Base-by-base conservation (phyloP, 2,329 filamentous ascomycete species). In the Xylaria sp. region DNA sequence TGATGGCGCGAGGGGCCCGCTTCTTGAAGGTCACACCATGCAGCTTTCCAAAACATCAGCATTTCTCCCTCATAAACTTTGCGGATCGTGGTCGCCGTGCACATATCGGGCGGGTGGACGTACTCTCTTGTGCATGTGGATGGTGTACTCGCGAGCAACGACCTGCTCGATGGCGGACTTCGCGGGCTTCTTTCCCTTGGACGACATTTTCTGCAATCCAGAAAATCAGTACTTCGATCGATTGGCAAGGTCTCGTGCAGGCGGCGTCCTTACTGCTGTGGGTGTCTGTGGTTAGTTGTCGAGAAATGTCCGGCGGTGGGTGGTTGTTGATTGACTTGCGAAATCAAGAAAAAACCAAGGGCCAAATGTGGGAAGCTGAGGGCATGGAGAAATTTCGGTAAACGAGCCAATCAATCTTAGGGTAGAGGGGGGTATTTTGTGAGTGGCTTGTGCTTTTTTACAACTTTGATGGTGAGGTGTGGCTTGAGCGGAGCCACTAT, bases 61-160 rank as follows among this genome's bases (percentile, higher is more conserved):
- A 64, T 54, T 53, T 64, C 43, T 48, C 51, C 51, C 61, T 54
- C 38, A 38, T 29, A 6, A 40, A 9, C 19, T 52, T 48, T 23
- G 5, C 44, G 2, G 15, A 15, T 37, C 19, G 38, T 19, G 23
- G 58, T 54, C 17, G 6, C 54, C 46, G 53, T 46, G 35, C 17
- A 48, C 19, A 31, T 21, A 31, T 62, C 44, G 66, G 54, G 49
- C 37, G 56, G 19, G 58, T 61, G 63, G 80, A 90, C 90, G 81
- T 93, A 96, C 92, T 84, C 94, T 91, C 91, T 97, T 98, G 92
- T 99, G 95, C 76, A 99, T 86, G 89, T 99, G 94, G 86, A 99
- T 98, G 83, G 95, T 99, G 90, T 99, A 99, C 87, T 99, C 96
- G 88, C 95, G 92, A 77, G 95, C 90, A 82, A 99, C 94, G 80